Percentiles rank a stretch among this genome's conserved stretches.
These are phyloP conservation scores for Microbotryum silenes-acaulis DNA, from an alignment of 1,284 basidiomycete genomes.

Conservation along the genomic window DNA sequence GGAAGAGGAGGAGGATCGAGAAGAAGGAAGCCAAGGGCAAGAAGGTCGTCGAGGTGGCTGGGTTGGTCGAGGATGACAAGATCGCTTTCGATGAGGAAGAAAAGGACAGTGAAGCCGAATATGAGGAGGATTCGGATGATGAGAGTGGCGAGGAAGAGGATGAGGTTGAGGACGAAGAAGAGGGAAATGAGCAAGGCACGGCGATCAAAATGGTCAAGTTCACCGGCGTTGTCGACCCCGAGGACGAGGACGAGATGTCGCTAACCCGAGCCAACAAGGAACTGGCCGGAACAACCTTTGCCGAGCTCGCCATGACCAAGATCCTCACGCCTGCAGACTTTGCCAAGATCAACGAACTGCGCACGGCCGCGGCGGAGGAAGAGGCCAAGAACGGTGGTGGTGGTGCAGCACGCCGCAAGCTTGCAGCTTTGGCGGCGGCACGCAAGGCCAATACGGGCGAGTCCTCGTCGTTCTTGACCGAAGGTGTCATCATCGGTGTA, in stretches of 20 bases:
- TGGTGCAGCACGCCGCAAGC: conserved; percentile 75
- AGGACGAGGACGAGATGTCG: conserved; percentile 29
- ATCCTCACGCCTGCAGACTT: conserved; percentile 98
- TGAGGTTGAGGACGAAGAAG: conserved; percentile 33
- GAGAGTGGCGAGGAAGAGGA: conserved; percentile 26
- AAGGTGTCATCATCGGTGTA: conserved; percentile 84
- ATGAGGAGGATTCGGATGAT: conserved; percentile 38
- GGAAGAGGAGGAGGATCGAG: conserved; percentile 7
- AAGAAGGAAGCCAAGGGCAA: conserved; percentile 3
- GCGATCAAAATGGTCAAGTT: conserved; percentile 45
- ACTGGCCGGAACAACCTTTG: conserved; percentile 20
- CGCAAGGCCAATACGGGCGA: conserved; percentile 43
- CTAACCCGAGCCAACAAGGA: conserved; percentile 27
- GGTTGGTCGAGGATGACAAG: conserved; percentile 20
- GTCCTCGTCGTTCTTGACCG: conserved; percentile 65
- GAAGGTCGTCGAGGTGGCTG: conserved; percentile 14
- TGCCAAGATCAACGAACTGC: conserved; percentile 81
- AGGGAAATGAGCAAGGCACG: conserved; percentile 34
- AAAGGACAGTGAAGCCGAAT: conserved; percentile 26
- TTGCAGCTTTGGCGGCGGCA: conserved; percentile 60
- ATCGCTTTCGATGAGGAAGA: conserved; percentile 33
- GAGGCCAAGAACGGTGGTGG: conserved; percentile 65
- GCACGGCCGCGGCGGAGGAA: conserved; percentile 68
- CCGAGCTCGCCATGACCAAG: conserved; percentile 63
- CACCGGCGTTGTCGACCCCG: conserved; percentile 42